Evolutionary conservation across 1,284 basidiomycete species (phyloP).

Genomic region (Rhodotorula sp.): DNA sequence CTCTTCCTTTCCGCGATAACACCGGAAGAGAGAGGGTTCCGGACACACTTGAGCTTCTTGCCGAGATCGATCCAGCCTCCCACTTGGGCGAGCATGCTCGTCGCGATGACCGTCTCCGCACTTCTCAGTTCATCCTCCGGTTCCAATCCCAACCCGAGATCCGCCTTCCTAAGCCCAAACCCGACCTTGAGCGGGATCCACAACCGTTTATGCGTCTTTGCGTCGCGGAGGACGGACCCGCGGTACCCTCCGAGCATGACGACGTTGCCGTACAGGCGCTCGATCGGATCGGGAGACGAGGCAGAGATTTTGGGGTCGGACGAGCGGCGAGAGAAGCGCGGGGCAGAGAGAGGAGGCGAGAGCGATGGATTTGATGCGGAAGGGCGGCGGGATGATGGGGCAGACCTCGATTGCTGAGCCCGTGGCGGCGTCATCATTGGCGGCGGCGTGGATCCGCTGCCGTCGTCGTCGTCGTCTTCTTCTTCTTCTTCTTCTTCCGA

Average conservation of each 20-base stretch:
- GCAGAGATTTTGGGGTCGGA: not conserved
- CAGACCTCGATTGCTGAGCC: not conserved
- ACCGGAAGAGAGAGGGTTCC: not conserved
- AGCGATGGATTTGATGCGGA: not conserved
- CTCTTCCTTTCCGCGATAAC: too few relatives aligned
- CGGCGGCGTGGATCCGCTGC: constrained; percentile 6
- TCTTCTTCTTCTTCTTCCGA: not conserved
- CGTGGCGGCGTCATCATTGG: not conserved
- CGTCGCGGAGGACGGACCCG: constrained; percentile 47
- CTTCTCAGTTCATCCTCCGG: constrained; percentile 38
- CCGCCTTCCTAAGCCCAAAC: constrained; percentile 45
- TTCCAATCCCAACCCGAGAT: constrained; percentile 46
- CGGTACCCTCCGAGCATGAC: constrained; percentile 49
- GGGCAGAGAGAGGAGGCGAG: not conserved
- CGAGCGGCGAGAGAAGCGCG: not conserved
- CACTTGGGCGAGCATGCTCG: constrained; percentile 45
- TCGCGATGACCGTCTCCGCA: constrained; percentile 45
- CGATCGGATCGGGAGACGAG: constrained; percentile 34
- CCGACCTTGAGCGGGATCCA: constrained; percentile 49
- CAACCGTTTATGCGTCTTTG: constrained; percentile 44
- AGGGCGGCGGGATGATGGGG: not conserved
- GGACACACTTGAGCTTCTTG: constrained; percentile 39
- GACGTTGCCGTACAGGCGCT: constrained; percentile 46
- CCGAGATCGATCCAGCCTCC: constrained; percentile 48
- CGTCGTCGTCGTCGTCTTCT: constrained; percentile 12